Evolutionary conservation across 352 stramenopile species (phyloP), one percentile per base, ranked within the genome.

Genomic region (Phytophthora brassicae): DNA sequence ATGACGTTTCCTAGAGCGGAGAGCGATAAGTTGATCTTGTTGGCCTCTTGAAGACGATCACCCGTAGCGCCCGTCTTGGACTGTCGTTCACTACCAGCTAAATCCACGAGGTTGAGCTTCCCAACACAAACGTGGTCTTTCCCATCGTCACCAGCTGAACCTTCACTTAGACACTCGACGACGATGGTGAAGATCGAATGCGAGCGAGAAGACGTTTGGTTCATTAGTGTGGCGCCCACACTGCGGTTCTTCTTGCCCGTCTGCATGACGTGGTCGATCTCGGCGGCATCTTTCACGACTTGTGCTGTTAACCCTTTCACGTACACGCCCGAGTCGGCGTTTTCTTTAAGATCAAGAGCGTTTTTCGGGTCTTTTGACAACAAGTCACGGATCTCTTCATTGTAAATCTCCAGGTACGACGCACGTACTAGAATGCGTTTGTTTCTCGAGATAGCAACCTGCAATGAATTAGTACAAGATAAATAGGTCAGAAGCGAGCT

Each of bases 141-240:
- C 14, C 86, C 87, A 36, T 92, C 84, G 6, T 74, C 60, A 23
- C 66, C 62, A 51, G 70, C 70, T 36, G 62, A 64, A 72, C 74
- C 43, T 47, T 94, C 62, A 58, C 86, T 82, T 52, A 92, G 74
- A 68, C 89, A 97, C 76, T 98, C 95, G 29, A 98, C 92, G 9
- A 97, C 95, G 57, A 99, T 97, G 39, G 90, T 89, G 64, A 99
- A 99, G 65, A 99, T 98, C 6, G 97, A 99, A 70, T 99, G 97
- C 54, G 93, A 98, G 51, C 97, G 89, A 43, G 92, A 98, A 43
- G 92, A 98, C 28, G 92, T 86, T 64, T 99, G 95, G 71, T 99
- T 99, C 97, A 99, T 99, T 17, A 94, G 82, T 14, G 97, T 99
- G 14, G 94, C 83, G 22, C 93, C 97, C 19, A 99, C 92, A 59